These are phyloP conservation scores for Pilasporangium apinafurcum DNA, from an alignment of 352 stramenopile genomes.

Conservation along the genomic window DNA sequence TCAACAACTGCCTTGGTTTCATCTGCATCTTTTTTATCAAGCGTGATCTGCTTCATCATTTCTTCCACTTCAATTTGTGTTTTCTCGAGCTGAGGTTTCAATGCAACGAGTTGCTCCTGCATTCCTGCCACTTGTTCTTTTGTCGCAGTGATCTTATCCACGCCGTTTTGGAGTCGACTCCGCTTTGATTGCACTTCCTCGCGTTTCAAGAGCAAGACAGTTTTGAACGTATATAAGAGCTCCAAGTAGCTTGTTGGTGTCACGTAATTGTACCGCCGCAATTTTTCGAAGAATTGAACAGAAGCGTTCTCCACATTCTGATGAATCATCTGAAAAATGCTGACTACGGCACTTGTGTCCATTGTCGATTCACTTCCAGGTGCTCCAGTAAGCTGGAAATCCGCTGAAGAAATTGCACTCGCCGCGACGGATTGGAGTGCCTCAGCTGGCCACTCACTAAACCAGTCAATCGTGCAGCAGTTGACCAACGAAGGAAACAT, in stretches of 20 bases:
- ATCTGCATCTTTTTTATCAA: conserved; percentile 89
- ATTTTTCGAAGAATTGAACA: conserved; percentile 78
- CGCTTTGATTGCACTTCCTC: conserved; percentile 86
- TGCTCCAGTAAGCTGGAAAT: conserved; percentile 51
- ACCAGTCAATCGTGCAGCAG: conserved; percentile 88
- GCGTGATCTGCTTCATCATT: conserved; percentile 93
- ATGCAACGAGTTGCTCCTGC: conserved; percentile 88
- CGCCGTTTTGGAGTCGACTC: conserved; percentile 83
- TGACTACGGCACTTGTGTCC: conserved; percentile 45
- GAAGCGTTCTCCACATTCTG: conserved; percentile 85
- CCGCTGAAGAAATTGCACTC: conserved; percentile 43
- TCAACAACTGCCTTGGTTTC: conserved; percentile 89
- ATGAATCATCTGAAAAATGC: conserved; percentile 84
- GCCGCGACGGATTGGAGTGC: conserved; percentile 77
- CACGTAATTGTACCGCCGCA: conserved; percentile 91
- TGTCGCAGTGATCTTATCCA: conserved; percentile 92
- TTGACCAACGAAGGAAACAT: conserved; percentile 90
- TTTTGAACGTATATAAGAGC: conserved; percentile 91
- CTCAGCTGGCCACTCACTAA: conserved; percentile 83
- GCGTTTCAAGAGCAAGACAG: conserved; percentile 82
- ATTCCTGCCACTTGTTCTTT: conserved; percentile 90
- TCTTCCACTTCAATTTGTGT: conserved; percentile 91
- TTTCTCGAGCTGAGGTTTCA: conserved; percentile 89
- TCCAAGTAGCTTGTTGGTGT: conserved; percentile 93
- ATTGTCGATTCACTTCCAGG: conserved; percentile 23